These are phyloP conservation scores for Chaetomium sp. DNA, from an alignment of 2,329 filamentous ascomycete genomes.

Conservation along the genomic window DNA sequence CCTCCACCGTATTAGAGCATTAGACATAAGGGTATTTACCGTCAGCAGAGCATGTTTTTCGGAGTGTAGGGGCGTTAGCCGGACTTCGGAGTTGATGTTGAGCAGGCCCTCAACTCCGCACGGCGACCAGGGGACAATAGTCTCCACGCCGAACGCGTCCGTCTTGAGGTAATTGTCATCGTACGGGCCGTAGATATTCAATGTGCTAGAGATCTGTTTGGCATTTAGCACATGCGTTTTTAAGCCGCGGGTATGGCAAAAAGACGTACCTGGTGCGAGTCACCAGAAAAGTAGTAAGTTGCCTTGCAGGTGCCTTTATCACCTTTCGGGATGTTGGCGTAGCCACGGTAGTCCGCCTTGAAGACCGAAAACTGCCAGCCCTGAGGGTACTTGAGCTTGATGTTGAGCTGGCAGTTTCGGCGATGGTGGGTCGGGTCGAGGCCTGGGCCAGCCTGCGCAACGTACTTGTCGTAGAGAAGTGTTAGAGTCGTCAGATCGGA, in stretches of 20 bases:
- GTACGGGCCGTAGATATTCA: slow-evolving; percentile 48
- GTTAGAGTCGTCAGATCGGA: slow-evolving; percentile 44
- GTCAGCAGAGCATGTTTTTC: slow-evolving; percentile 18
- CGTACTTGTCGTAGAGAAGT: slow-evolving; percentile 55
- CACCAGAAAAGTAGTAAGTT: slow-evolving; percentile 57
- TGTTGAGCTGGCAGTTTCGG: slow-evolving; percentile 57
- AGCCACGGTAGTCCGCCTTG: slow-evolving; percentile 55
- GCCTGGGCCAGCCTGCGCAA: slow-evolving; percentile 35
- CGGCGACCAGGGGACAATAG: slow-evolving; percentile 52
- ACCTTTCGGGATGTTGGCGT: slow-evolving; percentile 49
- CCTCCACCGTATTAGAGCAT: too few relatives aligned
- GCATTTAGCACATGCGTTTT: too few relatives aligned
- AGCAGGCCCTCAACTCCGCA: slow-evolving; percentile 52
- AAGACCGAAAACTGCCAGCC: slow-evolving; percentile 57
- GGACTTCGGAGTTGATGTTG: slow-evolving; percentile 57
- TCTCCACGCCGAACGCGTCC: slow-evolving; percentile 48
- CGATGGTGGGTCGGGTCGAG: slow-evolving; percentile 47
- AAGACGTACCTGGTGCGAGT: slow-evolving; percentile 43
- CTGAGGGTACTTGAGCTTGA: slow-evolving; percentile 53
- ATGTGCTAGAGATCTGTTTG: slow-evolving; percentile 32
- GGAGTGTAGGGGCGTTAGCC: slow-evolving; percentile 34
- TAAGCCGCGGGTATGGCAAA: too few relatives aligned
- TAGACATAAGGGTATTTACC: too few relatives aligned
- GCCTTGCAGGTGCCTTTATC: slow-evolving; percentile 53
- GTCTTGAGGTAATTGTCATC: slow-evolving; percentile 47